Percentiles rank a stretch among this genome's conserved stretches.
These are phyloP conservation scores for Lachancea sp. DNA, from an alignment of 805 yeast genomes.

Conservation along the genomic window DNA sequence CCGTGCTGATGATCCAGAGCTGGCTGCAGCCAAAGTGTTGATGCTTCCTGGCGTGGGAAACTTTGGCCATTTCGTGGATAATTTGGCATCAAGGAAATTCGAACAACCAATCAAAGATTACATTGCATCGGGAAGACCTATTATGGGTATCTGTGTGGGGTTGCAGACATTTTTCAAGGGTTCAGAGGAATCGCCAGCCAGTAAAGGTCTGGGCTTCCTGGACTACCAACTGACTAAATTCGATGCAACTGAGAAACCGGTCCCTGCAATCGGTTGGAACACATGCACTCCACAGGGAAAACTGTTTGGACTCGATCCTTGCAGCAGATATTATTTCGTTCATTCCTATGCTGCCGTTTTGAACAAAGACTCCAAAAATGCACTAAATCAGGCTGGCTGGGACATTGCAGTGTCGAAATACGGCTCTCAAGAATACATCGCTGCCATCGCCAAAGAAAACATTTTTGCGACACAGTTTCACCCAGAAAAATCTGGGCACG, in stretches of 20 bases:
- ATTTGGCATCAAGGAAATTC: constrained; percentile 55
- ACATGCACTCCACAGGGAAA: constrained; percentile 30
- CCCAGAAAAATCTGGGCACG: constrained; percentile 95
- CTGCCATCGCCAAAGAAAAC: constrained; percentile 71
- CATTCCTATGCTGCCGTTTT: constrained; percentile 85
- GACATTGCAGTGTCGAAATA: constrained; percentile 64
- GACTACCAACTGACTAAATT: constrained; percentile 54
- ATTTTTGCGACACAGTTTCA: constrained; percentile 96
- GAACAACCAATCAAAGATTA: constrained; percentile 60
- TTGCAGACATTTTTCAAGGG: constrained; percentile 74
- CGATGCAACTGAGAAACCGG: constrained; percentile 56
- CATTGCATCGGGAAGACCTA: constrained; percentile 68
- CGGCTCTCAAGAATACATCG: constrained; percentile 73
- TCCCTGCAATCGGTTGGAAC: constrained; percentile 98
- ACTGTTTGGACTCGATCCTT: constrained; percentile 56
- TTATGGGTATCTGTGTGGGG: constrained; percentile 98
- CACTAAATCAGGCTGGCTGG: constrained; percentile 50
- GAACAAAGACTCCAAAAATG: constrained; percentile 31
- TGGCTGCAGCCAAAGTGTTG: constrained; percentile 44
- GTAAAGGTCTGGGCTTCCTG: constrained; percentile 56
- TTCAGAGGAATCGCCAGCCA: constrained; percentile 66
- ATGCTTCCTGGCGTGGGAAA: constrained; percentile 97
- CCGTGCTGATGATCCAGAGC: constrained; percentile 48
- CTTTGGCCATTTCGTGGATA: constrained; percentile 85
- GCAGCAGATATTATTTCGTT: constrained; percentile 81